Conservation (phyloP, 1,284 basidiomycete genomes). For the Cystobasidium pallidum region DNA sequence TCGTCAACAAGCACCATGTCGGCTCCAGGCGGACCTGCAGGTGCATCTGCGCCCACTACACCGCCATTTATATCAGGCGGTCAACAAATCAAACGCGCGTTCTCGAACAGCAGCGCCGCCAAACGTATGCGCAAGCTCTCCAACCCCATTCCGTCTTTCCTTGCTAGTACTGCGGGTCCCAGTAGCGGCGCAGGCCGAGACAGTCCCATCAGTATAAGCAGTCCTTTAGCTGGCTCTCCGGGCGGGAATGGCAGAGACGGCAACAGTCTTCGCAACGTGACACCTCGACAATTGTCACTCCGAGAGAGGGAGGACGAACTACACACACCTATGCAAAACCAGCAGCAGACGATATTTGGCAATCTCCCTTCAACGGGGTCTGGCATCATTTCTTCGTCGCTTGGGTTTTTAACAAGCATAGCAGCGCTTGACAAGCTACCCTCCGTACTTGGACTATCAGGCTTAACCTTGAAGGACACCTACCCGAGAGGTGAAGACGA, state of each 20-base stretch:
- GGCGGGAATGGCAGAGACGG: not conserved
- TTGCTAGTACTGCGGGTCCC: not conserved
- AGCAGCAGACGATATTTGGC: not conserved
- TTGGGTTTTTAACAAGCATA: conserved; percentile 27
- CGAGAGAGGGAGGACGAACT: not conserved
- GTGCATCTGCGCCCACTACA: not conserved
- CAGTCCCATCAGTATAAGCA: not conserved
- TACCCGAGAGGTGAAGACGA: conserved; percentile 28
- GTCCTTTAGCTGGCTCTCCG: conserved; percentile 6
- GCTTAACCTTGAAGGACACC: not conserved
- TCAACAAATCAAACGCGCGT: conserved; percentile 24
- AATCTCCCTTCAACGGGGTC: not conserved
- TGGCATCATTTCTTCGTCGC: conserved; percentile 26
- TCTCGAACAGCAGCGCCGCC: conserved; percentile 31
- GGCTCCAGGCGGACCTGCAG: not conserved
- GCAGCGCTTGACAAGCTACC: conserved; percentile 23
- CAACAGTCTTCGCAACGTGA: not conserved
- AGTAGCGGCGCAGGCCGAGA: not conserved
- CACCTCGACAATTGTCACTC: conserved; percentile 1
- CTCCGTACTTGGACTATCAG: conserved; percentile 12
- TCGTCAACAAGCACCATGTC: conserved; percentile 1
- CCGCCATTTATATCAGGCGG: conserved; percentile 10
- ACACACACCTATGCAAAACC: conserved; percentile 6
- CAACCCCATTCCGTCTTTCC: conserved; percentile 25
- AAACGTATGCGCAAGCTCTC: conserved; percentile 31